Evolutionary conservation across 1,284 basidiomycete genomes (phyloP).

Genomic region (Rhodotorula sp.): DNA sequence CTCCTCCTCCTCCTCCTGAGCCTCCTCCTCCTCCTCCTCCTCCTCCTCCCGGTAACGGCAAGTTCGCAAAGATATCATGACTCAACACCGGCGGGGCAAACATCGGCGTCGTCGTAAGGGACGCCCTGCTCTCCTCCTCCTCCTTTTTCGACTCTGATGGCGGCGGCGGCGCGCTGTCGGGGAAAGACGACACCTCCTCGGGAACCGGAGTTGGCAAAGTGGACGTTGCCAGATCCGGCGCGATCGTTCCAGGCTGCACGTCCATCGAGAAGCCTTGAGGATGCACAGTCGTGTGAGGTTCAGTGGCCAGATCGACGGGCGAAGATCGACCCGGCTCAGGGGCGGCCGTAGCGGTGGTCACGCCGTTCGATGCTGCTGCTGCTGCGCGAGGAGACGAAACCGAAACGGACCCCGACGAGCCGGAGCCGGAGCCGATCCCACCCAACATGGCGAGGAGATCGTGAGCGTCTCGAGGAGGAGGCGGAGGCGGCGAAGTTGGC

Average conservation of each 20-base stretch:
- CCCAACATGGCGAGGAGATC: constrained; percentile 32
- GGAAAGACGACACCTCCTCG: background rate
- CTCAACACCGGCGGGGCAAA: constrained; percentile 33
- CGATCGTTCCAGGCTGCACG: background rate
- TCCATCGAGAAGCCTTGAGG: constrained; percentile 2
- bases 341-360: background rate
- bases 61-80: constrained; percentile 31
- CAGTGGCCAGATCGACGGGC: background rate
- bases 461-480: constrained; percentile 16
- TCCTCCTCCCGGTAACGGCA: constrained; percentile 16
- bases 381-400: background rate
- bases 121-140: background rate
- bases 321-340: background rate
- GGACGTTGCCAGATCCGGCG: background rate
- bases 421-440: background rate
- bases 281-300: background rate
- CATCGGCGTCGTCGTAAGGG: background rate
- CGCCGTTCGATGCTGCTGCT: background rate
- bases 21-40: background rate
- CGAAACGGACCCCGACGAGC: no score
- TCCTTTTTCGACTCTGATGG: background rate
- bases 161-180: background rate
- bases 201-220: background rate
- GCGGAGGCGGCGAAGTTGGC: background rate
- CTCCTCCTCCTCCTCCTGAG: background rate